phyloP scores from a whole-genome alignment of 352 stramenopile genomes.

The Phytophthora fragariaefolia region DNA sequence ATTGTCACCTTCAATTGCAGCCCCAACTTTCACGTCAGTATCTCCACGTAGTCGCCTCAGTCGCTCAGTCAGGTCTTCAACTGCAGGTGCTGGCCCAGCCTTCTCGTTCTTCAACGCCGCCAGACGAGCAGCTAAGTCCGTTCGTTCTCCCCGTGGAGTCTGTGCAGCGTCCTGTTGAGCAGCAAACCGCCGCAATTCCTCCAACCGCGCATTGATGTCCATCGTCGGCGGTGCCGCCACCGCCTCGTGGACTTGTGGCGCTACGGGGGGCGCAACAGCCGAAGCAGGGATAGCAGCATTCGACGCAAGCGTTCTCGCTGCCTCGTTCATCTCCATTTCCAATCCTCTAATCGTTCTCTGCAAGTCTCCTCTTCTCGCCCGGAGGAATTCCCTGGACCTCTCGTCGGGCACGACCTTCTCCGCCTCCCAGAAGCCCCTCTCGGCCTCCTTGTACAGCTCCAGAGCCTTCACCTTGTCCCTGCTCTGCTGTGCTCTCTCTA shows the following conservation, averaged over 20 bases:
- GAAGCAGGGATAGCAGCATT: background rate
- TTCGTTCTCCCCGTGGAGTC: conserved; percentile 13
- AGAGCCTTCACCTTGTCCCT: conserved; percentile 19
- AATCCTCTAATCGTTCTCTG: conserved; percentile 40
- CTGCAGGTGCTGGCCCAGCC: conserved; percentile 19
- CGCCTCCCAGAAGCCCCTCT: conserved; percentile 41
- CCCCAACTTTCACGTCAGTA: background rate
- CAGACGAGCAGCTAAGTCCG: conserved; percentile 46
- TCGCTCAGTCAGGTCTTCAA: conserved; percentile 43
- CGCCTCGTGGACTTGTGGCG: background rate
- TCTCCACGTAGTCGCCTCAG: conserved; percentile 46
- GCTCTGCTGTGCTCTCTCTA: conserved; percentile 42
- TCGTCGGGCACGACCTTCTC: conserved; percentile 45
- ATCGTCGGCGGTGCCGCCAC: conserved; percentile 4
- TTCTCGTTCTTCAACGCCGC: conserved; percentile 60
- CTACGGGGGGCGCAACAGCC: background rate
- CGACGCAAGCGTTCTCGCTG: background rate
- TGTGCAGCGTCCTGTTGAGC: conserved; percentile 21
- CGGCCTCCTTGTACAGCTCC: conserved; percentile 42
- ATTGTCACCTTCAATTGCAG: background rate
- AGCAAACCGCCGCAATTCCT: conserved; percentile 51
- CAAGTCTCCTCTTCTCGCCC: conserved; percentile 37
- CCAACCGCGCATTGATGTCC: conserved; percentile 48
- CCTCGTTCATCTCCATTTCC: conserved; percentile 2
- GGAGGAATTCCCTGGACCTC: conserved; percentile 46